A percentile compares a stretch with the other conserved stretches of the same genome.
Evolutionary conservation across 2,329 filamentous ascomycete species (phyloP).

Genomic region (Fragosphaeria purpurea): DNA sequence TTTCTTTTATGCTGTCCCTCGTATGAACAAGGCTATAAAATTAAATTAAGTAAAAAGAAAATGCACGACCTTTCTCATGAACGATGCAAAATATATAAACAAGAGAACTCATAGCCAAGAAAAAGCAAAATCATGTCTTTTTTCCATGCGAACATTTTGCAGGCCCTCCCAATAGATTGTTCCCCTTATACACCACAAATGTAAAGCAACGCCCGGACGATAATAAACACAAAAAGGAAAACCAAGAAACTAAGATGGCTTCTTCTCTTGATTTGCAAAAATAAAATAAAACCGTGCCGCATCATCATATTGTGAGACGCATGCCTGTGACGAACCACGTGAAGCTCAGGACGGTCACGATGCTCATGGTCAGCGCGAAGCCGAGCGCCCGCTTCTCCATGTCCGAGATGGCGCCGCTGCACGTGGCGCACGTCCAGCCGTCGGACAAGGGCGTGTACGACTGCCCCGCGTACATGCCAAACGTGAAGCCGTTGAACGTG

Average conservation of each 20-base stretch:
- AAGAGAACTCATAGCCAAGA: background rate
- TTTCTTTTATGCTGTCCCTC: slow-evolving; percentile 1
- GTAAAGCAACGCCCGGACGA: slow-evolving; percentile 3
- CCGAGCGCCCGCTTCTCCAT: slow-evolving; percentile 38
- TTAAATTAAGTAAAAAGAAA: background rate
- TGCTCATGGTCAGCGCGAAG: slow-evolving; percentile 43
- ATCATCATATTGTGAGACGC: slow-evolving; percentile 15
- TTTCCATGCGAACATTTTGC: slow-evolving; percentile 3
- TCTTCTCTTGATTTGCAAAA: background rate
- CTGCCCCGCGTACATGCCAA: slow-evolving; percentile 47
- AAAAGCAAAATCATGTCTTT: slow-evolving; percentile 3
- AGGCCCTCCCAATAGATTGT: slow-evolving; percentile 1
- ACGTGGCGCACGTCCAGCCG: slow-evolving; percentile 46
- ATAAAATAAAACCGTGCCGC: background rate
- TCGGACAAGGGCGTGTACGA: slow-evolving; percentile 40
- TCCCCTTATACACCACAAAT: slow-evolving; percentile 4
- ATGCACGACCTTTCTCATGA: background rate
- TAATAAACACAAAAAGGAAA: background rate
- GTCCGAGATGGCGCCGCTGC: slow-evolving; percentile 40
- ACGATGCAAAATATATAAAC: background rate
- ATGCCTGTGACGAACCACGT: slow-evolving; percentile 54
- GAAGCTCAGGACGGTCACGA: slow-evolving; percentile 49
- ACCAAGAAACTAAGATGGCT: background rate
- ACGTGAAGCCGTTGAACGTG: slow-evolving; percentile 36
- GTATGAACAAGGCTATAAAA: background rate